phyloP scores from a whole-genome alignment of 306 rosid genomes.

The Ammopiptanthus mongolicus region DNA sequence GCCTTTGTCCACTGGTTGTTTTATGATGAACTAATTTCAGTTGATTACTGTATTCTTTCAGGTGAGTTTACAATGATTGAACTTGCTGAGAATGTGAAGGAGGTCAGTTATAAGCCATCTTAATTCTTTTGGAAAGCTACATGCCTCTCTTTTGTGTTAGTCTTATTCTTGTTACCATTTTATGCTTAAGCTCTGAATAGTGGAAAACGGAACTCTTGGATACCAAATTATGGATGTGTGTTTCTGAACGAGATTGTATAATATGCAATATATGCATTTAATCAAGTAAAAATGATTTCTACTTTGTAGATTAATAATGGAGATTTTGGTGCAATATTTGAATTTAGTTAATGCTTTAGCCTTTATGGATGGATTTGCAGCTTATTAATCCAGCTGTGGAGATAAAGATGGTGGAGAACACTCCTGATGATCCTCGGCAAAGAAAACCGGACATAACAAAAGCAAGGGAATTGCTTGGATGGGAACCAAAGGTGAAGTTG shows the following conservation, averaged over 20 bases:
- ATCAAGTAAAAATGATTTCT: background rate
- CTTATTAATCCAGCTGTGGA: constrained; percentile 48
- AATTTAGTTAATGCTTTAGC: background rate
- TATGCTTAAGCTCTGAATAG: background rate
- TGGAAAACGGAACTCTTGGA: background rate
- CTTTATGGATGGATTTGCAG: constrained; percentile 22
- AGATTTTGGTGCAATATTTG: background rate
- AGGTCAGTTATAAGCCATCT: constrained; percentile 30
- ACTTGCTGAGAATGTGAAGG: constrained; percentile 70
- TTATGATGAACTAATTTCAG: background rate
- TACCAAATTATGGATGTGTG: background rate
- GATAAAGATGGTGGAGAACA: constrained; percentile 58
- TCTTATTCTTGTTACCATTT: background rate
- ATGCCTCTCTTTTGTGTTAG: background rate
- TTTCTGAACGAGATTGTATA: background rate
- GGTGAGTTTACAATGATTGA: constrained; percentile 76
- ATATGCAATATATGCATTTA: background rate
- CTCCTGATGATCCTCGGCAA: constrained; percentile 62
- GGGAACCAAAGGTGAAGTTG: constrained; percentile 53
- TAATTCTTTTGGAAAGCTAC: no score
- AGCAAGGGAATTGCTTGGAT: constrained; percentile 46
- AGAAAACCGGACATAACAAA: constrained; percentile 59
- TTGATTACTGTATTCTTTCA: background rate
- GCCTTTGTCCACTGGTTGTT: background rate
- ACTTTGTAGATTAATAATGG: background rate